These are phyloP conservation scores for Amphicarpaea edgeworthii DNA, from an alignment of 306 rosid genomes.

Conservation along the genomic window DNA sequence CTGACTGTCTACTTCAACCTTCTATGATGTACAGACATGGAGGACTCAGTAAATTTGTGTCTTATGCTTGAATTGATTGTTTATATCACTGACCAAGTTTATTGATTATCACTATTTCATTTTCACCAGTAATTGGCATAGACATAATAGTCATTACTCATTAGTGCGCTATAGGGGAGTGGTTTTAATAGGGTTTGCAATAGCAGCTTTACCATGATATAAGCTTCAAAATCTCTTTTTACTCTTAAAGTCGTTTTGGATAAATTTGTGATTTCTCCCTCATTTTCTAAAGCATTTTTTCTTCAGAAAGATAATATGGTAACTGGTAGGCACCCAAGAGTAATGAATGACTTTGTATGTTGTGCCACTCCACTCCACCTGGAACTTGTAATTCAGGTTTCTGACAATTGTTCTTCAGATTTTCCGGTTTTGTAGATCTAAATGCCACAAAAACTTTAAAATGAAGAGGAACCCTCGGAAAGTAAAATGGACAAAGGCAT, in stretches of 20 bases:
- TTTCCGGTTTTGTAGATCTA: conserved; percentile 86
- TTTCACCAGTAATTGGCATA: neutral
- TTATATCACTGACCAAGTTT: neutral
- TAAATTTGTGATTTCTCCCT: neutral
- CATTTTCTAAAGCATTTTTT: neutral
- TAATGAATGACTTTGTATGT: neutral
- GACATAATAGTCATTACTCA: neutral
- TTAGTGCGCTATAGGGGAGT: neutral
- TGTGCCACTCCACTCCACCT: neutral
- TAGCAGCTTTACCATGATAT: neutral
- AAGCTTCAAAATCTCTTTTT: neutral
- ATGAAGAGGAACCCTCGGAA: conserved; percentile 95
- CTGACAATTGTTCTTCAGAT: conserved; percentile 54
- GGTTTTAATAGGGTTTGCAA: neutral
- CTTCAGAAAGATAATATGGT: neutral
- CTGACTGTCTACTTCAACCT: neutral
- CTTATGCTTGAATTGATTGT: conserved; percentile 10
- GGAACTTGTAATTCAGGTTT: neutral
- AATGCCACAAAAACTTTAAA: conserved; percentile 94
- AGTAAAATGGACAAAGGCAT: conserved; percentile 93
- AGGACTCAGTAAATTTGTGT: neutral
- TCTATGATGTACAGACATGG: neutral
- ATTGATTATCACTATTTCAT: neutral
- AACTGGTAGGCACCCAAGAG: neutral
- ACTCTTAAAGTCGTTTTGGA: neutral